Evolutionary conservation across 1,284 basidiomycete genomes (phyloP).

Genomic region (Leccinum solheimii): DNA sequence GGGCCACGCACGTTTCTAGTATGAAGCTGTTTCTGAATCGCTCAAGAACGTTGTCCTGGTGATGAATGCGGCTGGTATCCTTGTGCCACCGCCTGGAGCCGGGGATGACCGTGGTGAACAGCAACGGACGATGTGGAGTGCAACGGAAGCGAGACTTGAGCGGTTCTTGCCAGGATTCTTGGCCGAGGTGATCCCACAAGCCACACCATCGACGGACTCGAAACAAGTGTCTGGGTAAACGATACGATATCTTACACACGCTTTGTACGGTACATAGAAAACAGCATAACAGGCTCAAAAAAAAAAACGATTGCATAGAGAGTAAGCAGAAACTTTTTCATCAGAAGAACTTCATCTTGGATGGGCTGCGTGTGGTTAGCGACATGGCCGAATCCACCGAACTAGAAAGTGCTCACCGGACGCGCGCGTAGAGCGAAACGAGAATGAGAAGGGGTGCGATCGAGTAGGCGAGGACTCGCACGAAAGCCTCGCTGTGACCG

Average conservation of each 20-base stretch:
- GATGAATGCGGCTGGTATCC: slow-evolving; percentile 86
- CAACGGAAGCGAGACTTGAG: slow-evolving; percentile 83
- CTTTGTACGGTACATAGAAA: slow-evolving; percentile 4
- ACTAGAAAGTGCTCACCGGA: slow-evolving; percentile 42
- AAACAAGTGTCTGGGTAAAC: slow-evolving; percentile 21
- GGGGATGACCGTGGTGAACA: slow-evolving; percentile 60
- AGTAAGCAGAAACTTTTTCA: slow-evolving; percentile 14
- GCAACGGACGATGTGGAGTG: slow-evolving; percentile 80
- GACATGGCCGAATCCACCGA: neutral
- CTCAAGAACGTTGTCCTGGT: slow-evolving; percentile 97
- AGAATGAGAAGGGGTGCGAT: slow-evolving; percentile 50
- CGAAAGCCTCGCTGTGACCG: slow-evolving; percentile 37
- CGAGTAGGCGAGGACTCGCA: slow-evolving; percentile 54
- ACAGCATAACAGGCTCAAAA: neutral
- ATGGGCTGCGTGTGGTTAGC: slow-evolving; percentile 35
- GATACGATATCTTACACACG: slow-evolving; percentile 3
- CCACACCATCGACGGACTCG: slow-evolving; percentile 10
- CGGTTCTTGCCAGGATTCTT: slow-evolving; percentile 89
- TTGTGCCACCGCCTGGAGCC: slow-evolving; percentile 65
- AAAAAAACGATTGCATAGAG: neutral
- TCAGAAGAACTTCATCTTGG: slow-evolving; percentile 54
- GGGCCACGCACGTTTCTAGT: slow-evolving; percentile 45
- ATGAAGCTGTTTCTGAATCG: slow-evolving; percentile 93
- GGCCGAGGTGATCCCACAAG: slow-evolving; percentile 59
- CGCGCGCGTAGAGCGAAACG: slow-evolving; percentile 41